Base-by-base conservation (phyloP, 352 stramenopile genomes). In the Globisporangium viniferum region DNA sequence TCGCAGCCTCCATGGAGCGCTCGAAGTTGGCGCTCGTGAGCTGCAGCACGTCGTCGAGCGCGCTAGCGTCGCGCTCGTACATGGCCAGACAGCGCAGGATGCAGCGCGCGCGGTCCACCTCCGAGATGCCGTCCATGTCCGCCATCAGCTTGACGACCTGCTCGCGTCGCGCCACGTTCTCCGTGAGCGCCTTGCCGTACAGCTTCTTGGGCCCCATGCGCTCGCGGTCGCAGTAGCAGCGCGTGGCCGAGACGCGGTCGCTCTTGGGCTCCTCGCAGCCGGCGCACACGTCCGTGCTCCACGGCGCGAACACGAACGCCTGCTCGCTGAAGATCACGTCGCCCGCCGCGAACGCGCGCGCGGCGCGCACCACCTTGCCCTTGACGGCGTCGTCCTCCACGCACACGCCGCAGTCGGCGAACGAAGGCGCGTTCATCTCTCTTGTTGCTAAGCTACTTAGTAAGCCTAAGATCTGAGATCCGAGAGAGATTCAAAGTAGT, bases 301-400 rank as follows among this genome's bases (percentile, higher is more conserved):
- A 93, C 9, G 80, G 67, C 14, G 83, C 86, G 63, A 75, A 86
- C 56, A 92, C 86, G 65, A 93, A 92, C 27, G 86, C 83, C 65
- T 88, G 64, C 68, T 93, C 86, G 61, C 76, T 82, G 71, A 93
- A 93, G 61, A 93, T 88, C 35, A 92, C 81, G 27, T 90, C 79
- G 6, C 85, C 85, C 4, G 83, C 73, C 33, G 77, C 56, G 66
- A 92, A 90, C 1, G 66, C 62, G 15, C 80, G 81, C 64, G 89
- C 72, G 36, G 73, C 82, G 36, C 75, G 73, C 36, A 91, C 83
- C n/a, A 91, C 78, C 20, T 86, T 85, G 58, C 83, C 81, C 72
- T 90, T 91, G 36, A 75, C 64, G 14, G 63, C 53, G 44, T 90
- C 78, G 29, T 80, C 73, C 7, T 65, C 77, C 61, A 92, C 80